These are phyloP conservation scores for Lactarius pseudohatsudake DNA, from an alignment of 768 basidiomycete species.

Conservation along the genomic window DNA sequence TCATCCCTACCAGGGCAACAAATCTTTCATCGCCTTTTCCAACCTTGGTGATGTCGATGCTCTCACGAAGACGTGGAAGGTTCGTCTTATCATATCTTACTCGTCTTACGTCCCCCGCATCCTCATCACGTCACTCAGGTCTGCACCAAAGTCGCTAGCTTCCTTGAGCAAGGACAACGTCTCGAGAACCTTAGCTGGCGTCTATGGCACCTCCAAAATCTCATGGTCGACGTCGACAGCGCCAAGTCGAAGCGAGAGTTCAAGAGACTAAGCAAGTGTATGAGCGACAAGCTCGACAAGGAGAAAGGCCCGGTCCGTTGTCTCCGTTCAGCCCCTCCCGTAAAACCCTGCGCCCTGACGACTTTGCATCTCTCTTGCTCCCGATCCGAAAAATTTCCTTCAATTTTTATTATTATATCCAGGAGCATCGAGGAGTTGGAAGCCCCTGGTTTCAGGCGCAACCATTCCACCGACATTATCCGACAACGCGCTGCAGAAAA, in stretches of 20 bases:
- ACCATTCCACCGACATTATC: slow-evolving; percentile 76
- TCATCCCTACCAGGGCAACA: slow-evolving; percentile 64
- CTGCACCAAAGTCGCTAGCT: slow-evolving; percentile 88
- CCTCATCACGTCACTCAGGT: slow-evolving; percentile 46
- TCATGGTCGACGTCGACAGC: slow-evolving; percentile 90
- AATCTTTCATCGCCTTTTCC: slow-evolving; percentile 91
- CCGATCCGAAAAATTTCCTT: neutral
- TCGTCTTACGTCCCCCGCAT: slow-evolving; percentile 17
- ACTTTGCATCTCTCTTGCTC: slow-evolving; percentile 32
- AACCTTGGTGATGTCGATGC: slow-evolving; percentile 83
- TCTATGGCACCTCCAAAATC: slow-evolving; percentile 88
- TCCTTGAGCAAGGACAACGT: slow-evolving; percentile 86
- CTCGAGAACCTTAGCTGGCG: slow-evolving; percentile 93
- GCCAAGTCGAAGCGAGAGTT: slow-evolving; percentile 88
- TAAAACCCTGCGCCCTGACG: slow-evolving; percentile 24
- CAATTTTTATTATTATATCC: neutral
- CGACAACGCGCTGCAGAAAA: slow-evolving; percentile 78
- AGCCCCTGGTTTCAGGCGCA: slow-evolving; percentile 79
- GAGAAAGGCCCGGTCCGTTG: slow-evolving; percentile 81
- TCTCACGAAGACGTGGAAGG: slow-evolving; percentile 91
- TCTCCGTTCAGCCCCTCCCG: slow-evolving; percentile 7
- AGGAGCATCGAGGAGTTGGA: slow-evolving; percentile 85
- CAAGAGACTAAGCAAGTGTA: slow-evolving; percentile 82
- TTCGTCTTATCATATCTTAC: slow-evolving; percentile 33
- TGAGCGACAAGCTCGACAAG: slow-evolving; percentile 92